Evolutionary conservation across 768 basidiomycete species (phyloP).

Genomic region (Tulasnella sp.): DNA sequence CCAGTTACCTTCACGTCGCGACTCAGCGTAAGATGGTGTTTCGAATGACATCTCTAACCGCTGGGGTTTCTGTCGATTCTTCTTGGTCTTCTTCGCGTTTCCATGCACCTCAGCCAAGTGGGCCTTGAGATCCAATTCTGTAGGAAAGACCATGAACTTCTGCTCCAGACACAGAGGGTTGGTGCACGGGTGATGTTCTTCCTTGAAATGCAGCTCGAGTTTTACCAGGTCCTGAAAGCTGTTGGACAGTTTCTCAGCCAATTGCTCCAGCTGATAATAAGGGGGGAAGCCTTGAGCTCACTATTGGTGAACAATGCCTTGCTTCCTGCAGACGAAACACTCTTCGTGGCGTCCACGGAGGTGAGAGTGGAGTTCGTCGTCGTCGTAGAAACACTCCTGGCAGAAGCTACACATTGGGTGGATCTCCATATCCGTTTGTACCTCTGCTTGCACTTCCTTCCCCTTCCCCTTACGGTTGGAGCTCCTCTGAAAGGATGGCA

Average conservation of each 20-base stretch:
- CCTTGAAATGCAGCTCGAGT: constrained; percentile 29
- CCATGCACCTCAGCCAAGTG: constrained; percentile 84
- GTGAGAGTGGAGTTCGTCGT: constrained; percentile 84
- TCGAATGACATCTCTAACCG: constrained; percentile 61
- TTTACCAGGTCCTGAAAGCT: constrained; percentile 76
- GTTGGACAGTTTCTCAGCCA: too few species aligned
- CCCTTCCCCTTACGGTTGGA: constrained; percentile 25
- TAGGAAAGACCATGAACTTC: constrained; percentile 93
- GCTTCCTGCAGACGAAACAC: constrained; percentile 86
- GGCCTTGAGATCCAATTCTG: constrained; percentile 77
- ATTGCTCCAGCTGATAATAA: too few species aligned
- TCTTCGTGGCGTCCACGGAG: constrained; percentile 93
- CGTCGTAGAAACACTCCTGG: constrained; percentile 81
- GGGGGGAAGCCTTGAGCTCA: constrained; percentile 37
- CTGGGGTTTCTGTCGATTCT: constrained; percentile 57
- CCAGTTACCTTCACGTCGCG: constrained; percentile 33
- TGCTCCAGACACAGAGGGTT: constrained; percentile 63
- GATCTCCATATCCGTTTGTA: constrained; percentile 26
- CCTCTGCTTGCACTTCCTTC: too few species aligned
- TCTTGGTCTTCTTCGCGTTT: constrained; percentile 55
- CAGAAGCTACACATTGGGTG: constrained; percentile 85
- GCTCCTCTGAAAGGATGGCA: constrained; percentile 54
- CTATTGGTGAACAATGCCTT: constrained; percentile 76
- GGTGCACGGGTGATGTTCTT: constrained; percentile 66
- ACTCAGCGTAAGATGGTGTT: constrained; percentile 17